Evolutionary conservation across 1,284 basidiomycete genomes (phyloP), one percentile per base, ranked within the genome.

Genomic region (Apiotrichum domesticum): DNA sequence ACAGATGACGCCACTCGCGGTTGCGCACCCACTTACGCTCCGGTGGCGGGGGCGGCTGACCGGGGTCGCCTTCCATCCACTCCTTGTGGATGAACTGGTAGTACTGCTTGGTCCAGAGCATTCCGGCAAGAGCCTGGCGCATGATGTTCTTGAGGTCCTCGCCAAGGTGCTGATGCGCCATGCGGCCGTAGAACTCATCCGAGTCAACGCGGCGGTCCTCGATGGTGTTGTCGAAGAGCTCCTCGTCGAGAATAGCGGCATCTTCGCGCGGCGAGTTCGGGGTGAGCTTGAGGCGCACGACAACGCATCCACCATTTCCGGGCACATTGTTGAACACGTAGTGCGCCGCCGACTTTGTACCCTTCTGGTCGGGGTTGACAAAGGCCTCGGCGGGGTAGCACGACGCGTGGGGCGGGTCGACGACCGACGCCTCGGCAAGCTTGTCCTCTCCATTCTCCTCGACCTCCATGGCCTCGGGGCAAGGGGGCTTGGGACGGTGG

Each of bases 31-130:
- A 80, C 77, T 94, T 93, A 62, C 95, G 83, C 70, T 90, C 88
- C 1, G 90, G 86, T 13, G 95, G 95, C 2, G 95, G 95, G 14
- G 91, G 83, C 4, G 95, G 95, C 76, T 98, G 95, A 15, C 88
- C 88, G 7, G 92, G 87, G 77, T 98, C 95, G 51, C 95, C 95
- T 59, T 90, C 84, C 56, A 95, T 82, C 95, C 95, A 98, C 63
- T 96, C 89, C 69, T 89, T 88, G 76, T 97, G 94, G 61, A 97
- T 85, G 77, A 95, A 98, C 73, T 89, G 84, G 79, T 98, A 98
- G 77, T 86, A 92, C 70, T 98, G 95, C 79, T 98, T 98, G 54
- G 90, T 94, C 93, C 95, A 98, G 54, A 98, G 79, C 95, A 98
- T 98, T n/a, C 95, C 95, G 29, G 85, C 86, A 40, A 98, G 79